A percentile compares a stretch with the other conserved stretches of the same genome.
These are phyloP conservation scores for Termitomyces sp. DNA, from an alignment of 768 basidiomycete genomes.

Conservation along the genomic window DNA sequence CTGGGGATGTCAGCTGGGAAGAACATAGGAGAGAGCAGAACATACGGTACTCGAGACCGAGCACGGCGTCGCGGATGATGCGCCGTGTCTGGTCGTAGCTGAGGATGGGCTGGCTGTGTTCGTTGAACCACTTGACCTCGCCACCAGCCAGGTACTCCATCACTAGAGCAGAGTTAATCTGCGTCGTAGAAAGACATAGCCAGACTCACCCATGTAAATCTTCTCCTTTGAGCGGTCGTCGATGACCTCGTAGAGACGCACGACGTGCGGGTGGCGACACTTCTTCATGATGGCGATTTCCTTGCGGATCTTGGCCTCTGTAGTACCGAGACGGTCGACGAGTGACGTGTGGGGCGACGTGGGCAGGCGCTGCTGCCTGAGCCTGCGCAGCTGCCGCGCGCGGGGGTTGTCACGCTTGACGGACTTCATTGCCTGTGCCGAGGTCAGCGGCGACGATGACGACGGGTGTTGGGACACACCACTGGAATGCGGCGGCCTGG, in stretches of 20 bases:
- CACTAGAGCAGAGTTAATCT: conserved; percentile 45
- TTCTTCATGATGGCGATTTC: conserved; percentile 99
- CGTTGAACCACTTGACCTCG: conserved; percentile 86
- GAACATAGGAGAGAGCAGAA: conserved; percentile 7
- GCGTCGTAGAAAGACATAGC: background rate
- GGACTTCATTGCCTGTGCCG: conserved; percentile 69
- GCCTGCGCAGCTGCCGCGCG: conserved; percentile 38
- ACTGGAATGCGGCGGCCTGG: conserved; percentile 39
- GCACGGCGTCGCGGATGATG: conserved; percentile 88
- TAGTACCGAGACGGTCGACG: conserved; percentile 63
- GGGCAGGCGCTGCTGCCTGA: conserved; percentile 32
- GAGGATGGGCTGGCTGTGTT: conserved; percentile 63
- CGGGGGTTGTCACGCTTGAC: conserved; percentile 69
- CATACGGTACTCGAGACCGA: conserved; percentile 94
- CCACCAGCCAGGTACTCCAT: conserved; percentile 97
- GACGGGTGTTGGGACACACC: conserved; percentile 21
- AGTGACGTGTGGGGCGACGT: conserved; percentile 49
- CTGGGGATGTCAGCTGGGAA: conserved; percentile 33
- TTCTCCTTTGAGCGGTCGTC: conserved; percentile 85
- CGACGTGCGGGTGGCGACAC: conserved; percentile 84
- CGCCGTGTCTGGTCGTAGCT: conserved; percentile 78
- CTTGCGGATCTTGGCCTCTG: conserved; percentile 80
- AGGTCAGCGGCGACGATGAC: background rate
- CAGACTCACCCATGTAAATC: conserved; percentile 79
- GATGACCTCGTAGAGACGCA: conserved; percentile 88